These are phyloP conservation scores for Physocladia obscura DNA, from an alignment of 192 early-diverging fungal genomes.

Conservation along the genomic window DNA sequence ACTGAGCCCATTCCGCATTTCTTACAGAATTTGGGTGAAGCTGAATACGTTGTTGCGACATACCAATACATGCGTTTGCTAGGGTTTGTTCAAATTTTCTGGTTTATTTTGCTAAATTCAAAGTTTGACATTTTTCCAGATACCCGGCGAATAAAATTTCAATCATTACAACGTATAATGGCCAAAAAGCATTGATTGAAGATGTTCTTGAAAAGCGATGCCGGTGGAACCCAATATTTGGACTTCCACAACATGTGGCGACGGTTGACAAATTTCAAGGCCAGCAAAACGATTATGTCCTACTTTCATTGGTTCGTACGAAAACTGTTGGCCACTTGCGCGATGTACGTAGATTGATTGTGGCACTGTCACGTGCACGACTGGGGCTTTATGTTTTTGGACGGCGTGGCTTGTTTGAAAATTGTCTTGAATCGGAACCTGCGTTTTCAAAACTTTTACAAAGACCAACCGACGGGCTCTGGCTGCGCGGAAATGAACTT, in stretches of 20 bases:
- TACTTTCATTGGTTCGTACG: conserved; percentile 92
- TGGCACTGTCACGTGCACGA: conserved; percentile 90
- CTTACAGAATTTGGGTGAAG: conserved; percentile 96
- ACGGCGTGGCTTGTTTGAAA: conserved; percentile 67
- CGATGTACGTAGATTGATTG: conserved; percentile 88
- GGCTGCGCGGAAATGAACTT: conserved; percentile 37
- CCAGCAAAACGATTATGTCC: conserved; percentile 85
- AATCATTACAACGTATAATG: conserved; percentile 96
- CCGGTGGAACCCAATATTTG: conserved; percentile 83
- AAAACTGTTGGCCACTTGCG: conserved; percentile 85
- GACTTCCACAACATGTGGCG: conserved; percentile 71
- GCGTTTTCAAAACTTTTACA: conserved; percentile 62
- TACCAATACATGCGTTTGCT: conserved; percentile 95
- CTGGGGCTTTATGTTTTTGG: conserved; percentile 95
- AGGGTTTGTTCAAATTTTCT: conserved; percentile 51
- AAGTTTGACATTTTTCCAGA: conserved; percentile 28
- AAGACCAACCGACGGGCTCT: conserved; percentile 61
- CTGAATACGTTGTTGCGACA: conserved; percentile 92
- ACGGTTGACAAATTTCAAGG: conserved; percentile 99
- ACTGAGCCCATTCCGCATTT: conserved; percentile 82
- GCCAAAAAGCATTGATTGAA: conserved; percentile 87
- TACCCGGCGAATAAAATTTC: conserved; percentile 88
- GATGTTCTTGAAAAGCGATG: conserved; percentile 88
- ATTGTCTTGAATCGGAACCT: conserved; percentile 78
- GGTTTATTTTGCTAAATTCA: not conserved